A percentile compares a stretch with the other conserved stretches of the same genome.
Conservation (phyloP, 2,329 filamentous ascomycete species). For the Pseudogymnoascus pannorum region DNA sequence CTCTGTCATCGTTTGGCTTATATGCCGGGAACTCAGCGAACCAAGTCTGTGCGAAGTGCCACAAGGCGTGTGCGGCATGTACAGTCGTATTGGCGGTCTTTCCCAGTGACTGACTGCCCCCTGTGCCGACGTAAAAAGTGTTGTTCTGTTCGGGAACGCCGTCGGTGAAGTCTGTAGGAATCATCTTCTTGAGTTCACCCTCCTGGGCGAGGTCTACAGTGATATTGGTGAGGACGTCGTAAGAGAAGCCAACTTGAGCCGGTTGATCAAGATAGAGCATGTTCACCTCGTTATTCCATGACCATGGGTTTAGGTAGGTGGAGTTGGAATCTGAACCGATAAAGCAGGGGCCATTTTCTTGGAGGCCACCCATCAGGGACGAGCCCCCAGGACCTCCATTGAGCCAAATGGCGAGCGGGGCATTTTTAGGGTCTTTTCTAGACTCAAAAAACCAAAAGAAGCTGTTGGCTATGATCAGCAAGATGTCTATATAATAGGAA, state of each 20-base stretch:
- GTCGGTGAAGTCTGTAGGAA: slow-evolving; percentile 29
- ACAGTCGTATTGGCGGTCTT: slow-evolving; percentile 35
- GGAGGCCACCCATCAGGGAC: slow-evolving; percentile 53
- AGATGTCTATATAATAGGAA: slow-evolving; percentile 34
- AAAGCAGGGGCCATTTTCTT: slow-evolving; percentile 44
- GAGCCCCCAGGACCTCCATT: slow-evolving; percentile 57
- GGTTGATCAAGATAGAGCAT: slow-evolving; percentile 49
- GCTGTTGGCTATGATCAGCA: slow-evolving; percentile 22
- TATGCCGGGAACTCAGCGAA: slow-evolving; percentile 48
- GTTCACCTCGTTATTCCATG: slow-evolving; percentile 53
- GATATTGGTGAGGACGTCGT: slow-evolving; percentile 55
- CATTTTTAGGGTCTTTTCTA: slow-evolving; percentile 37
- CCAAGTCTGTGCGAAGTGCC: slow-evolving; percentile 50
- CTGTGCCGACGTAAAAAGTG: slow-evolving; percentile 48
- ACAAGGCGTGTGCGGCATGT: slow-evolving; percentile 43
- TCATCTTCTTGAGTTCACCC: slow-evolving; percentile 18
- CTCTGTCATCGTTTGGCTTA: slow-evolving; percentile 44
- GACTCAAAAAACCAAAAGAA: slow-evolving; percentile 39
- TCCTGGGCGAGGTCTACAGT: slow-evolving; percentile 41
- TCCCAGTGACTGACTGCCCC: slow-evolving; percentile 36
- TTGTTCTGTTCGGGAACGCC: slow-evolving; percentile 39
- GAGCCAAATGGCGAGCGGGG: slow-evolving; percentile 51
- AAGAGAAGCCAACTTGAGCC: slow-evolving; percentile 62
- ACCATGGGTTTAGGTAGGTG: slow-evolving; percentile 45
- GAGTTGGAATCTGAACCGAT: slow-evolving; percentile 31